These are phyloP conservation scores for Serendipita indica DNA, from an alignment of 768 basidiomycete genomes.

Conservation along the genomic window DNA sequence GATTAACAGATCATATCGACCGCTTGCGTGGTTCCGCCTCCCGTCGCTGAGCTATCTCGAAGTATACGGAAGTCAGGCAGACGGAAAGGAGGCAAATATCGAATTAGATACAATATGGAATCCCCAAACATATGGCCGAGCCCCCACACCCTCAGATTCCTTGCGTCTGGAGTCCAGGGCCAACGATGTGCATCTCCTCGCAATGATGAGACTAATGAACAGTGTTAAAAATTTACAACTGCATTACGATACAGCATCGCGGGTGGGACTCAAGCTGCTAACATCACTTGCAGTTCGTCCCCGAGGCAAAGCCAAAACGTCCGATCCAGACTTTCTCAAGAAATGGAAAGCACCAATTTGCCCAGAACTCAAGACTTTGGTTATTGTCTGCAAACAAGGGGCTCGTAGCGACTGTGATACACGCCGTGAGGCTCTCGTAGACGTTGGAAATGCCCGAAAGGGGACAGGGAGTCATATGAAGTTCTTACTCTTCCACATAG, in stretches of 20 bases:
- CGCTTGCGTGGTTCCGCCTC: background rate
- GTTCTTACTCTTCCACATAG: no score
- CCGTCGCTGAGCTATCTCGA: background rate
- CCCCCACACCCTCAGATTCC: background rate
- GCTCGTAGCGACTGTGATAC: no score
- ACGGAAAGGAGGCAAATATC: background rate
- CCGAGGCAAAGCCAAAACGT: background rate
- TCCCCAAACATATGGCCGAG: background rate
- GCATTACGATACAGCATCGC: background rate
- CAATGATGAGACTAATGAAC: background rate
- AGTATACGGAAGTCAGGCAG: background rate
- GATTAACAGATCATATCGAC: background rate
- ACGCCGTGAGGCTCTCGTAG: background rate
- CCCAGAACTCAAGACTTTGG: background rate
- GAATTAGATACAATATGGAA: constrained; percentile 5
- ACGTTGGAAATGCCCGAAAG: background rate
- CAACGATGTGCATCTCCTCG: background rate
- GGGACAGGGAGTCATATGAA: background rate
- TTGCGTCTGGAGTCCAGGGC: background rate
- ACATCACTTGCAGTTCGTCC: background rate
- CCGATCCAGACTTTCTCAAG: background rate
- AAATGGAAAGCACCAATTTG: constrained; percentile 1
- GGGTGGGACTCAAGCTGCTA: background rate
- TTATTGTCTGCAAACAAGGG: background rate
- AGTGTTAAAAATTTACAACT: background rate